Base-by-base conservation (phyloP, 176 grass and related monocot species). In the Olyra latifolia region DNA sequence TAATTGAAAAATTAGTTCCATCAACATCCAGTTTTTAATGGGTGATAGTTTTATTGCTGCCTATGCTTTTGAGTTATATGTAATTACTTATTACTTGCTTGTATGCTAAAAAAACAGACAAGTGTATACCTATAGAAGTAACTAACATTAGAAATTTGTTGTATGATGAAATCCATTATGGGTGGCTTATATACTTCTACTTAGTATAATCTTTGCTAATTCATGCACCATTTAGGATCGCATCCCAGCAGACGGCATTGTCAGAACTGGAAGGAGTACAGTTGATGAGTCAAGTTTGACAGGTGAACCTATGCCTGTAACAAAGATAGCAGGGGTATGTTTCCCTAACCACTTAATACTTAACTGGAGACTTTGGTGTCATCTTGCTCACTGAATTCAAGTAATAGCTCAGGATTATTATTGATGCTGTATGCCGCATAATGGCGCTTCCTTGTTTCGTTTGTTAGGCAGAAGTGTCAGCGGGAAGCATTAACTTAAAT, bases 221-320 rank as follows among this genome's bases (percentile, higher is more conserved):
- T 62, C 42, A 83, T 90, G 47, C 72, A 69, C 69, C 29, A 32
- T 89, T 66, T 85, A 98, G 96, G 96, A 98, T 74, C 86, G 86
- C 13, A 83, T 98, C 85, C 96, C 92, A 85, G 96, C 83, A 72
- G 96, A 98, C 43, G 96, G 96, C 88, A 58, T 93, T 84, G 90
- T 98, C 39, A 98, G 88, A 89, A 69, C 90, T 89, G 96, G 96
- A 87, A 84, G 90, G 71, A 98, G 90, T 80, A 95, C 92, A 50
- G 81, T 98, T 88, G 96, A 98, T 83, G 92, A 98, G 84, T 98
- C 96, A 71, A 98, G 92, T 87, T 85, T 98, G 54, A 98, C 92
- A 82, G 96, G 96, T 42, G 96, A 98, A 90, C 90, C 92, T 72
- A 88, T 98, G 83, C 95, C 95, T 61, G 90, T 98, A 50, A 93